Conservation (phyloP, 2,329 filamentous ascomycete genomes). For the Colletotrichum sp. region DNA sequence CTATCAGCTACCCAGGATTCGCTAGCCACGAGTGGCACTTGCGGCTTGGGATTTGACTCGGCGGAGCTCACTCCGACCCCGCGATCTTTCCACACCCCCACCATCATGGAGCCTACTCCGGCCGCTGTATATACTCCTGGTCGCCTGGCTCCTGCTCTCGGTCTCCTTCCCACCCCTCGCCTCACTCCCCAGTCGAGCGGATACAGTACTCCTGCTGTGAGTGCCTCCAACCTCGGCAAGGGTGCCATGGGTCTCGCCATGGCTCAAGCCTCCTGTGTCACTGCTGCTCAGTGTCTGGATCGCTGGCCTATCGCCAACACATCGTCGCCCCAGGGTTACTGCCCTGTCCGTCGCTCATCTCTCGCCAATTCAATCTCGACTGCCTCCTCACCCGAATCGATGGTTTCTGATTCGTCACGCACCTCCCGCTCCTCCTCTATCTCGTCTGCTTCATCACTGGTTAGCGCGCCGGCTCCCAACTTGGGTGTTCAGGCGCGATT, state of each 20-base stretch:
- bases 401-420: conserved; percentile 68
- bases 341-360: conserved; percentile 62
- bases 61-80: conserved; percentile 45
- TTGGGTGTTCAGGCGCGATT: conserved; percentile 68
- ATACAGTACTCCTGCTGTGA: conserved; percentile 66
- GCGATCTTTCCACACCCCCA: conserved; percentile 45
- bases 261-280: conserved; percentile 56
- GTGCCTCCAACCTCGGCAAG: conserved; percentile 55
- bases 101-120: conserved; percentile 56
- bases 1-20: conserved; percentile 48
- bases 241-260: conserved; percentile 67
- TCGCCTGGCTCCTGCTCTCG: conserved; percentile 57
- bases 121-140: conserved; percentile 47
- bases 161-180: conserved; percentile 63
- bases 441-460: conserved; percentile 66
- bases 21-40: conserved; percentile 15
- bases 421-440: conserved; percentile 70
- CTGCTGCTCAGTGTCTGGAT: conserved; percentile 55
- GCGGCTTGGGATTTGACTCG: conserved; percentile 39
- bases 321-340: conserved; percentile 58
- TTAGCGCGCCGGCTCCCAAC: conserved; percentile 64
- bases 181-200: conserved; percentile 61
- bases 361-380: conserved; percentile 68
- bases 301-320: conserved; percentile 53
- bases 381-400: conserved; percentile 70